These are phyloP conservation scores for Nakazawaea peltata DNA, from an alignment of 805 yeast genomes.

Conservation along the genomic window DNA sequence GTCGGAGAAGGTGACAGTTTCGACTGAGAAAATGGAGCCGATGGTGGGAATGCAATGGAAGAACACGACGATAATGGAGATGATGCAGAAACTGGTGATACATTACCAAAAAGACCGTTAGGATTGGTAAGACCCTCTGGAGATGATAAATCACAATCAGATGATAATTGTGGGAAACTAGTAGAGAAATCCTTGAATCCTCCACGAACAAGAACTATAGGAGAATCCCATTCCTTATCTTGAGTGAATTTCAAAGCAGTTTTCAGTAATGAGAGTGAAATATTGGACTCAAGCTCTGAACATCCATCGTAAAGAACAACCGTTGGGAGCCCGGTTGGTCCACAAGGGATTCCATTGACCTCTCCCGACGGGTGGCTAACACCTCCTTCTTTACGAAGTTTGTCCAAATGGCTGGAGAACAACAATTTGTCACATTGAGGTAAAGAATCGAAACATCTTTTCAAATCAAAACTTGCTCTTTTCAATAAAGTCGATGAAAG, in stretches of 20 bases:
- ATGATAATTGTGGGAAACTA: background rate
- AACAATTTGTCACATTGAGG: constrained; percentile 45
- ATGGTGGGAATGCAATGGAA: background rate
- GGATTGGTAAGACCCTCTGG: constrained; percentile 10
- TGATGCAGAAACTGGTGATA: background rate
- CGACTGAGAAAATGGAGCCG: too few relatives aligned
- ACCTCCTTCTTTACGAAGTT: background rate
- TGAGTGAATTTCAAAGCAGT: constrained; percentile 40
- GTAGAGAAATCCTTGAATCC: constrained; percentile 30
- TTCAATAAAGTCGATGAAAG: constrained; percentile 84
- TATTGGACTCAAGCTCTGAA: constrained; percentile 20
- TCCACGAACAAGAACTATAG: constrained; percentile 32
- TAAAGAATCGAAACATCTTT: constrained; percentile 52
- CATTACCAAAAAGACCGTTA: background rate
- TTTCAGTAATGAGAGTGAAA: constrained; percentile 34
- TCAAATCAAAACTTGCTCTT: constrained; percentile 62
- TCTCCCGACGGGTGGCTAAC: background rate
- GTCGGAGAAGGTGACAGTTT: constrained; percentile 27
- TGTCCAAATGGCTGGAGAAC: constrained; percentile 15
- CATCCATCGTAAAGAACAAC: constrained; percentile 46
- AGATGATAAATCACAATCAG: background rate
- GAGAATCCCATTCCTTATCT: constrained; percentile 28
- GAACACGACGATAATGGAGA: background rate
- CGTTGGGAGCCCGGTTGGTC: constrained; percentile 26
- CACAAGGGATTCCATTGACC: constrained; percentile 15